phyloP scores from a whole-genome alignment of 2,329 filamentous ascomycete genomes.

The Bertia moriformis region DNA sequence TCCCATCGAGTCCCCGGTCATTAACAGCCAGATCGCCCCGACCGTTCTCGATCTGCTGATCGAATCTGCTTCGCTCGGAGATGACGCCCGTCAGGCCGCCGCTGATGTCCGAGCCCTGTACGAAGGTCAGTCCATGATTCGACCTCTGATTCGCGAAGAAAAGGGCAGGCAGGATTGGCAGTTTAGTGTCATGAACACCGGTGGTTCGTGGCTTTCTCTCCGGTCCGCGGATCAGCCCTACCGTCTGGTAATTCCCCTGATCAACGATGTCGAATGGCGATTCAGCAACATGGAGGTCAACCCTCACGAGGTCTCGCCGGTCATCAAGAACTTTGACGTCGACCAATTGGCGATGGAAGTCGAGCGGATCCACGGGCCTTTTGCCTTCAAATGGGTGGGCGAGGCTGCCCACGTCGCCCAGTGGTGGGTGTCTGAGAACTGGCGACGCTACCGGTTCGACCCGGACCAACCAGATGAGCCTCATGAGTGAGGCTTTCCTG shows the following conservation, averaged over 20 bases:
- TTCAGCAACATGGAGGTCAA: constrained; percentile 10
- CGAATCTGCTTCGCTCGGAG: constrained; percentile 13
- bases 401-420: not conserved
- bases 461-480: no score
- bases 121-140: constrained; percentile 16
- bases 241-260: constrained; percentile 14
- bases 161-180: constrained; percentile 13
- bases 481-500: no score
- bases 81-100: constrained; percentile 7
- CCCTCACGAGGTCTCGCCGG: not conserved
- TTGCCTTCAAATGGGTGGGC: not conserved
- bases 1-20: constrained; percentile 11
- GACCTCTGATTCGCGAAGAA: constrained; percentile 8
- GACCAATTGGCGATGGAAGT: not conserved
- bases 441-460: constrained; percentile 1
- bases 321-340: not conserved
- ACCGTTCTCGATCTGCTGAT: constrained; percentile 15
- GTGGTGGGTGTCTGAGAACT: not conserved
- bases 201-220: constrained; percentile 14
- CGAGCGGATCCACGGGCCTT: not conserved
- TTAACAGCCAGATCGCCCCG: constrained; percentile 14
- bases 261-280: constrained; percentile 15
- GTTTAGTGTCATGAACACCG: constrained; percentile 17
- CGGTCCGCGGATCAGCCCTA: constrained; percentile 13
- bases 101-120: constrained; percentile 13